A percentile compares a stretch with the other conserved stretches of the same genome.
phyloP scores from a whole-genome alignment of 192 early-diverging fungal species.

The Mortierella alpina region DNA sequence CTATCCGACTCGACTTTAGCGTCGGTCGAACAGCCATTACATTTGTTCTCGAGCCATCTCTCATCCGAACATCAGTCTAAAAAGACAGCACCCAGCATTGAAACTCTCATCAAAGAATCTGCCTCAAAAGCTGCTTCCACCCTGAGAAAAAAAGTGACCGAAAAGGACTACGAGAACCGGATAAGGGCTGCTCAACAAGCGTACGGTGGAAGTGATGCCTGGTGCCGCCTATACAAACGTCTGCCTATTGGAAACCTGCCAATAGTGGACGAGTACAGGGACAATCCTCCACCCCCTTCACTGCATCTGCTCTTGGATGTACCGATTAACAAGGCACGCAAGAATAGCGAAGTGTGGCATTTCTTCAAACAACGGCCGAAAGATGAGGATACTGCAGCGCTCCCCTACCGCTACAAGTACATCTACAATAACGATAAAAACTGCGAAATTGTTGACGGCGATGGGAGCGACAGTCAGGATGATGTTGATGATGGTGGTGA shows the following conservation, averaged over 20 bases:
- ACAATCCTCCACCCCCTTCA: conserved; percentile 1
- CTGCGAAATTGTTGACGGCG: too few relatives aligned
- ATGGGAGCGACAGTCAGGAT: too few relatives aligned
- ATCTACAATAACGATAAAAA: too few relatives aligned
- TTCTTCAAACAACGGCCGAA: conserved; percentile 2
- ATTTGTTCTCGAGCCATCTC: neutral
- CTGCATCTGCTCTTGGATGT: conserved; percentile 1
- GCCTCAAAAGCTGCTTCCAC: neutral
- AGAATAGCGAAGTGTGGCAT: conserved; percentile 8
- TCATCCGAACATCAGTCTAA: neutral
- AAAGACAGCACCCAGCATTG: neutral
- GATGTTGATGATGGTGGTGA: too few relatives aligned
- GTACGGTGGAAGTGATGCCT: conserved; percentile 13
- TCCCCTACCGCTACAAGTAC: conserved; percentile 5
- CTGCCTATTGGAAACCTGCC: conserved; percentile 4
- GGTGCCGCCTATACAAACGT: conserved; percentile 3
- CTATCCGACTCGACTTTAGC: conserved; percentile 5
- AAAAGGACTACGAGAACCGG: neutral
- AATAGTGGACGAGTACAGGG: neutral
- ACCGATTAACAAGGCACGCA: conserved; percentile 6
- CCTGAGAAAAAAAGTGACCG: conserved; percentile 8
- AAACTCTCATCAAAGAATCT: neutral
- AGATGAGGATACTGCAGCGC: neutral
- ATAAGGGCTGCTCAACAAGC: conserved; percentile 1
- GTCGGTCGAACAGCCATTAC: conserved; percentile 5